Conservation (phyloP, 805 yeast genomes). For the Helenozyma baotianmanensis region DNA sequence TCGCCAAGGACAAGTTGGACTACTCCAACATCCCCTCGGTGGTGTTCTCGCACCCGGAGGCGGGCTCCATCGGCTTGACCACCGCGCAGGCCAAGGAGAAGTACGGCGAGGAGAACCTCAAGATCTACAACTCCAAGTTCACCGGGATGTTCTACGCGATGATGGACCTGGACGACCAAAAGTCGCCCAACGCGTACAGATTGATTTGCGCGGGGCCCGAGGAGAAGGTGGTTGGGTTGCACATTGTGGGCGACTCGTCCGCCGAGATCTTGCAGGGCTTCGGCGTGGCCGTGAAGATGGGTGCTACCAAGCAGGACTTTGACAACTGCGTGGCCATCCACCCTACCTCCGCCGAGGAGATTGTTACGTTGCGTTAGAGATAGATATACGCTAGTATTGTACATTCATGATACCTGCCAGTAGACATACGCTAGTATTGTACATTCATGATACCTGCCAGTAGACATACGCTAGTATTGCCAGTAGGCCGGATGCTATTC, state of each 20-base stretch:
- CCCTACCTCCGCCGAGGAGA: conserved; percentile 97
- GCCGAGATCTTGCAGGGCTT: conserved; percentile 97
- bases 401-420: background rate
- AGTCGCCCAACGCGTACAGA: conserved; percentile 86
- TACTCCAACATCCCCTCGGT: conserved; percentile 87
- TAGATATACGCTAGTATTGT: background rate
- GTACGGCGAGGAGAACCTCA: conserved; percentile 76
- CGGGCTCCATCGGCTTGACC: conserved; percentile 86
- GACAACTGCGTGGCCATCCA: conserved; percentile 97
- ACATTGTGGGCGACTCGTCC: conserved; percentile 84
- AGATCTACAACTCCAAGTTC: conserved; percentile 77
- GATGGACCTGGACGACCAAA: conserved; percentile 55
- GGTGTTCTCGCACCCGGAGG: conserved; percentile 98
- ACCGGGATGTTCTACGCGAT: conserved; percentile 92
- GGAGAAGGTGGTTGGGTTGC: conserved; percentile 94
- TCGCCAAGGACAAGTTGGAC: conserved; percentile 74
- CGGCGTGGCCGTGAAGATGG: conserved; percentile 98
- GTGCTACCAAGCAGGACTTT: conserved; percentile 95
- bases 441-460: no score
- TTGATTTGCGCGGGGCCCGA: conserved; percentile 70
- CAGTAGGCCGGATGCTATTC: no score
- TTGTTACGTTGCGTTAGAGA: conserved; percentile 69
- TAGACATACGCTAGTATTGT: no score
- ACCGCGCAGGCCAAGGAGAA: conserved; percentile 73
- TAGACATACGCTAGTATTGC: no score